Conservation (phyloP, 78 protist species). For the Dictyostelium intermedium region DNA sequence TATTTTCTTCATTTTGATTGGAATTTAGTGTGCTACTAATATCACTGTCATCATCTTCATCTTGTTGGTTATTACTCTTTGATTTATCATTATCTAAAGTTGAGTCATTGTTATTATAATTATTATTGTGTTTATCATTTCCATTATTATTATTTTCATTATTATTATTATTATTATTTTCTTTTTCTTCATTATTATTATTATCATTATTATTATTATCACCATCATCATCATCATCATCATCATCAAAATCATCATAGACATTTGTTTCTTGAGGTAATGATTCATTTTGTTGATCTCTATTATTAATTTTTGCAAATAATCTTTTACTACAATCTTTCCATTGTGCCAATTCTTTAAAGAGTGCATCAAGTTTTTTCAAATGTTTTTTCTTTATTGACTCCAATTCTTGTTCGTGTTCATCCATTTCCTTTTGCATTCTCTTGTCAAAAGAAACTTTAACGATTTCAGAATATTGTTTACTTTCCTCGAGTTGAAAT, state of each 20-base stretch:
- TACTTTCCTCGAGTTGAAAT: background rate
- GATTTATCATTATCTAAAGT: background rate
- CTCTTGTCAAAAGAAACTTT: background rate
- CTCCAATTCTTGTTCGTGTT: background rate
- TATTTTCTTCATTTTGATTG: background rate
- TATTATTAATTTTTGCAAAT: background rate
- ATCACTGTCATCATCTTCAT: background rate
- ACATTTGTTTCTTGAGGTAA: background rate
- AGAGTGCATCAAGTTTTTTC: background rate
- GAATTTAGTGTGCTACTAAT: slow-evolving; percentile 1
- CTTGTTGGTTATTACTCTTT: background rate
- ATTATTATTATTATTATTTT: background rate
- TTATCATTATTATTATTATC: background rate
- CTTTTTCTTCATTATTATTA: background rate
- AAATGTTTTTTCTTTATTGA: background rate
- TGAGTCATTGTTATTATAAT: background rate
- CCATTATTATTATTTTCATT: background rate
- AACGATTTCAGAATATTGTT: background rate
- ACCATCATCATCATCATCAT: background rate
- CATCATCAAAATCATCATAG: background rate
- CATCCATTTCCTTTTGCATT: background rate
- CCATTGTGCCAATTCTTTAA: slow-evolving; percentile 5
- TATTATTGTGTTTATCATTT: background rate
- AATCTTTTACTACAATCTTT: background rate
- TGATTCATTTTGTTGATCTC: background rate